These are phyloP conservation scores for Pezizomycotina sp. DNA, from an alignment of 2,329 filamentous ascomycete species.

Conservation along the genomic window DNA sequence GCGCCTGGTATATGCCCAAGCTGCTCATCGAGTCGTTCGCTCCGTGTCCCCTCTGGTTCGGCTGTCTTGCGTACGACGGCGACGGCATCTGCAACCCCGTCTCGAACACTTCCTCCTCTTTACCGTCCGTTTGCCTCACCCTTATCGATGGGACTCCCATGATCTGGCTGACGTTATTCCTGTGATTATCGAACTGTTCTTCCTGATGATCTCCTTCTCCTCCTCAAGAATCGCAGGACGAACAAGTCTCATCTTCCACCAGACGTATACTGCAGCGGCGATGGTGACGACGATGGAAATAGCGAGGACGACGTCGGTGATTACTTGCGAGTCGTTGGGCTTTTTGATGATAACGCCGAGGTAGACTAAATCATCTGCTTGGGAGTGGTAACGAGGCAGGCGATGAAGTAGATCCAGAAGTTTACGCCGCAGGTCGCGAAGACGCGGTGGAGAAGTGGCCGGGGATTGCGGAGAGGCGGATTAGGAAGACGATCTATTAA, in stretches of 20 bases:
- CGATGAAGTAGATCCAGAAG: conserved; percentile 32
- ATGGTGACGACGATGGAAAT: conserved; percentile 29
- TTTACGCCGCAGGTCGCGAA: conserved; percentile 33
- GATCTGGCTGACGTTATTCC: no score
- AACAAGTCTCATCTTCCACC: conserved; percentile 28
- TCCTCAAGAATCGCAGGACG: conserved; percentile 12
- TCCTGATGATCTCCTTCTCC: no score
- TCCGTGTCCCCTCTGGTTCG: no score
- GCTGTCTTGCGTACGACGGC: no score
- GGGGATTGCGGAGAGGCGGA: conserved; percentile 32
- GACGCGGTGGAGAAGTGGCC: conserved; percentile 33
- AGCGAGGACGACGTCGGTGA: conserved; percentile 29
- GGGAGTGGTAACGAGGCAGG: conserved; percentile 31
- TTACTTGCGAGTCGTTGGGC: conserved; percentile 13
- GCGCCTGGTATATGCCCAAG: no score
- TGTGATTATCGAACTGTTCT: no score
- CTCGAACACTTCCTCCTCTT: no score
- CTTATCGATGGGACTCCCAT: no score
- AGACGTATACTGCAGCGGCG: conserved; percentile 29
- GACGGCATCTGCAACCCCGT: no score
- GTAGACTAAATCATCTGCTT: conserved; percentile 33
- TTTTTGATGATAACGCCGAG: conserved; percentile 28
- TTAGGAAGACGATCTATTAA: conserved; percentile 29
- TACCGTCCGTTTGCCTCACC: no score
- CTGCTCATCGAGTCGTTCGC: no score